Evolutionary conservation across 768 basidiomycete species (phyloP), one percentile per base, ranked within the genome.

Genomic region (Asterophora parasitica): DNA sequence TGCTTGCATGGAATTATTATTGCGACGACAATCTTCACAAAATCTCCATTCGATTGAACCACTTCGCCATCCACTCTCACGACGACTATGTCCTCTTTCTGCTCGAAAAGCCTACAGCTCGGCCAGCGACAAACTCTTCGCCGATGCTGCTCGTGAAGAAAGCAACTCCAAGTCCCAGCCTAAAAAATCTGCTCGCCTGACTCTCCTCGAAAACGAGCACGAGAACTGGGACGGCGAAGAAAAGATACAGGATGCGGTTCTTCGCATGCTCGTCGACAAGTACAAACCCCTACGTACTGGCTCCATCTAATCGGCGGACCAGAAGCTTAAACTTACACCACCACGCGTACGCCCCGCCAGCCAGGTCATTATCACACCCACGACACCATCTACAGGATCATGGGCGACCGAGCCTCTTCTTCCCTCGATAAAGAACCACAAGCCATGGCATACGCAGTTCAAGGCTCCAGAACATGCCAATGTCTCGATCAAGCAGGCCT

Each of bases 201-300:
- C 56, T 53, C 43, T 65, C 52, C 54, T 71, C 41, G 71, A 76
- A 53, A 68, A 65, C 40, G 71, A 77, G 55, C 68, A 83, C 28
- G 70, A 77, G 48, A 83, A 89, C 59, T 91, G 88, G 90, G 78
- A 77, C 1, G 88, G 88, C 0, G 86, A 92, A 9, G 90, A 92
- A 63, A 70, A 74, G 6, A 71, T 79, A 1, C 69, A 80, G 44
- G 82, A 88, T 65, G 76, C 82, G 0, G 82, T 92, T 0, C 70
- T 90, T 13, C 77, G 89, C 16, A 92, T 94, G 88, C 74, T 92
- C 4, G 75, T 91, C 28, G 90, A 92, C 70, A 86, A 88, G 61
- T 83, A 92, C 70, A 91, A 87, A 64, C 88, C 90, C 1, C 65
- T 91, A 28, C 75, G 87, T n/a, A 75, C 70, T 7, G 82, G 79